phyloP scores from a whole-genome alignment of 495 filamentous ascomycete genomes.

The Haplographium delicatum region DNA sequence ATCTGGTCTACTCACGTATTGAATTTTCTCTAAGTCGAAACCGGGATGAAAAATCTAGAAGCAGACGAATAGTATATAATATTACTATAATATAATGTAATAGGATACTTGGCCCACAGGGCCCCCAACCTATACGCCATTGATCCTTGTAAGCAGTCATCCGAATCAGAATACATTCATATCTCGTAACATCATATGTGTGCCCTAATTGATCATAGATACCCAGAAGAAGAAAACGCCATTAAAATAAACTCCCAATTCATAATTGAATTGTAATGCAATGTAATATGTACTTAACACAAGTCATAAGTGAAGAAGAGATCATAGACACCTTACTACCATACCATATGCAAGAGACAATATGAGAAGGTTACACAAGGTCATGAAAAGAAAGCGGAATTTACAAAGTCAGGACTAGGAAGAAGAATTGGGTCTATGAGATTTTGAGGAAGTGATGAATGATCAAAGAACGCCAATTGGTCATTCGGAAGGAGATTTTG shows the following conservation, averaged over 20 bases:
- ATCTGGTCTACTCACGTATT: too few relatives aligned
- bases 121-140: neutral
- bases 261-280: neutral
- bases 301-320: neutral
- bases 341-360: constrained; percentile 4
- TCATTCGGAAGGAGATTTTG: neutral
- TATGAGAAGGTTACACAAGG: neutral
- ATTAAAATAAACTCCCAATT: neutral
- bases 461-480: constrained; percentile 9
- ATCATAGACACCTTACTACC: constrained; percentile 6
- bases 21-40: too few relatives aligned
- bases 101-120: too few relatives aligned
- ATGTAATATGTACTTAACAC: constrained; percentile 1
- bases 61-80: too few relatives aligned
- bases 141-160: neutral
- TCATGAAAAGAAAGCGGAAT: neutral
- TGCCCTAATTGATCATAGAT: neutral
- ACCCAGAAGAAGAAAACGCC: neutral
- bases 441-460: neutral
- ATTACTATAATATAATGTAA: too few relatives aligned
- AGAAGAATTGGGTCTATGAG: neutral
- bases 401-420: neutral
- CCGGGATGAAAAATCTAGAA: too few relatives aligned
- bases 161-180: neutral
- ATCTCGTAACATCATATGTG: neutral